phyloP scores from a whole-genome alignment of 371 early-diverging fungal genomes.

The Mortierella sp. region DNA sequence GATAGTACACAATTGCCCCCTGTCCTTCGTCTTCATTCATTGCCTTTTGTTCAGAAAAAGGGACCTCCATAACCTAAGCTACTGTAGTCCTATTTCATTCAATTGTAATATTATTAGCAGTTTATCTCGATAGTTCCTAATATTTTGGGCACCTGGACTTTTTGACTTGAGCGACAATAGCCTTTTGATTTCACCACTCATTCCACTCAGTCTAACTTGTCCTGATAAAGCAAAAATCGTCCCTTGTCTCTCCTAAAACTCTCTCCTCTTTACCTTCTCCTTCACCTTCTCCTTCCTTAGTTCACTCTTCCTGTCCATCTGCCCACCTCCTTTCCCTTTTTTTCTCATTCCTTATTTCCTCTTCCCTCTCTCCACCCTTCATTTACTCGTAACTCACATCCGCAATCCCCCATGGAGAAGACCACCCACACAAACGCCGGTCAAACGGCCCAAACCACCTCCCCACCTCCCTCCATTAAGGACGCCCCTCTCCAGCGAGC shows the following conservation, averaged over 20 bases:
- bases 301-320: slow-evolving; percentile 13
- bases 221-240: neutral
- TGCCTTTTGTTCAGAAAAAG: neutral
- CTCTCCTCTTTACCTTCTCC: neutral
- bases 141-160: neutral
- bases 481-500: neutral
- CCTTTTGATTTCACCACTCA: neutral
- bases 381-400: neutral
- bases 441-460: neutral
- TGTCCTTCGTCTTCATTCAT: neutral
- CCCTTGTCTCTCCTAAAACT: neutral
- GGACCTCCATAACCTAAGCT: too few relatives aligned
- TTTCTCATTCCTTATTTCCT: neutral
- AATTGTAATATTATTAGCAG: too few relatives aligned
- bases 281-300: neutral
- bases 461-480: neutral
- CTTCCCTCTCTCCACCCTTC: neutral
- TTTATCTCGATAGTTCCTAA: neutral
- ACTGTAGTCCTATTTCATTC: too few relatives aligned
- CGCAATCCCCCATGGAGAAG: neutral
- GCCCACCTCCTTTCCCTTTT: neutral
- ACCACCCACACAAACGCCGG: neutral
- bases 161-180: neutral
- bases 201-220: neutral
- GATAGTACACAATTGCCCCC: neutral